phyloP scores from a whole-genome alignment of 768 basidiomycete genomes.

The Leccinellum rugosiceps region DNA sequence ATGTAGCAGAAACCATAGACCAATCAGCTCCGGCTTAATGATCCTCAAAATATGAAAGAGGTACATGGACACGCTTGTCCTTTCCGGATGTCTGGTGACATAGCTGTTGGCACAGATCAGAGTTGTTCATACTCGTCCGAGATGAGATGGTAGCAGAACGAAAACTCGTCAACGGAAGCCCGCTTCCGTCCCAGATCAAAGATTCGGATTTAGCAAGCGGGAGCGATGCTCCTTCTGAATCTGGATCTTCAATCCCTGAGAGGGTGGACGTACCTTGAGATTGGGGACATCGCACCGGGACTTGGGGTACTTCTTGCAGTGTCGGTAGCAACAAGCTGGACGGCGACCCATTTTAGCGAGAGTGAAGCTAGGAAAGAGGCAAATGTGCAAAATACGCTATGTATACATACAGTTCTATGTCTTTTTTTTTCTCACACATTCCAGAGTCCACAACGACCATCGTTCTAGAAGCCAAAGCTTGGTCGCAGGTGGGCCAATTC shows the following conservation, averaged over 20 bases:
- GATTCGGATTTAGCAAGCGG: slow-evolving; percentile 73
- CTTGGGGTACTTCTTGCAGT: too few relatives aligned
- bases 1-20: slow-evolving; percentile 31
- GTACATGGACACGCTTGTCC: slow-evolving; percentile 95
- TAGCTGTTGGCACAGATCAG: slow-evolving; percentile 99
- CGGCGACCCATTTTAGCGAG: slow-evolving; percentile 82
- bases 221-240: not conserved
- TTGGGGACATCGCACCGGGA: slow-evolving; percentile 97
- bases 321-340: slow-evolving; percentile 96
- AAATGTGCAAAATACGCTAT: too few relatives aligned
- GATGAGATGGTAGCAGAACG: slow-evolving; percentile 93
- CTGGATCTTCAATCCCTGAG: too few relatives aligned
- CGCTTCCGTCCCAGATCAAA: slow-evolving; percentile 95
- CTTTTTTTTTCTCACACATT: too few relatives aligned
- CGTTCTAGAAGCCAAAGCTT: too few relatives aligned
- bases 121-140: slow-evolving; percentile 99
- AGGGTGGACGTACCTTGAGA: slow-evolving; percentile 56
- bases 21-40: slow-evolving; percentile 99
- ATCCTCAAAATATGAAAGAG: slow-evolving; percentile 97
- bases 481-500: too few relatives aligned
- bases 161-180: slow-evolving; percentile 95
- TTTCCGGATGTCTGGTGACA: slow-evolving; percentile 94
- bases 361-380: too few relatives aligned
- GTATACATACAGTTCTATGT: too few relatives aligned
- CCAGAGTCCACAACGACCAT: too few relatives aligned